Base-by-base conservation (phyloP, 345 rosid species). In the Hibiscus trionum region DNA sequence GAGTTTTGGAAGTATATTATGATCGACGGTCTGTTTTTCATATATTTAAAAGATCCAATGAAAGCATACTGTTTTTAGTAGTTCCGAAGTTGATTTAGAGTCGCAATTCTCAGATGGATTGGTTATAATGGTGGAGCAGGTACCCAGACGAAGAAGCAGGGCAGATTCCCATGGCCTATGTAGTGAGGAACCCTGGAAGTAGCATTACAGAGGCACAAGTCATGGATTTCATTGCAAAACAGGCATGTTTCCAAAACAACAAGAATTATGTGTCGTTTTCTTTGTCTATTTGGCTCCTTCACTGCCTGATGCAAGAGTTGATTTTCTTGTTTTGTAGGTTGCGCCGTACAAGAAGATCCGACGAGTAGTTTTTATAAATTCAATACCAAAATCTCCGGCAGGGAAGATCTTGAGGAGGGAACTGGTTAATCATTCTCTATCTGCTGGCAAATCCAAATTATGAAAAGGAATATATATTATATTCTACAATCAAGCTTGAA, bases 121-220 rank as follows among this genome's bases (percentile, higher is more conserved):
- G 50, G 24, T 55, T 55, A 7, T 17, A 12, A 75, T 21, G 66
- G 59, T 7, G 26, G 65, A 69, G 69, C 86, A 94, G 97, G 77
- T 91, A 86, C 63, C 96, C 98, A 14, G 97, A 94, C 73, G 93
- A 88, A 86, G 97, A 88, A 74, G 95, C 93, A 57, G 97, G 97
- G 14, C 81, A 95, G 80, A 88, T 91, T 69, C 97, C 99, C 12
- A 95, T 95, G 99, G 97, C 93, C 7, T 91, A 75, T 77, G 82
- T 95, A 70, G 99, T 94, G 83, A 91, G 93, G 67, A 92, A 86
- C 78, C 84, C 88, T 37, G 96, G 90, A 72, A 82, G 82, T 75
- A 79, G 69, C 27, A 72, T 90, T 62, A 83, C 80, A 1, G 93
- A 77, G n/a, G 81, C 86, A 52, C 82, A 90, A 77, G 64, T 90